These are phyloP conservation scores for Neobulgaria alba DNA, from an alignment of 2,329 filamentous ascomycete species.

Conservation along the genomic window DNA sequence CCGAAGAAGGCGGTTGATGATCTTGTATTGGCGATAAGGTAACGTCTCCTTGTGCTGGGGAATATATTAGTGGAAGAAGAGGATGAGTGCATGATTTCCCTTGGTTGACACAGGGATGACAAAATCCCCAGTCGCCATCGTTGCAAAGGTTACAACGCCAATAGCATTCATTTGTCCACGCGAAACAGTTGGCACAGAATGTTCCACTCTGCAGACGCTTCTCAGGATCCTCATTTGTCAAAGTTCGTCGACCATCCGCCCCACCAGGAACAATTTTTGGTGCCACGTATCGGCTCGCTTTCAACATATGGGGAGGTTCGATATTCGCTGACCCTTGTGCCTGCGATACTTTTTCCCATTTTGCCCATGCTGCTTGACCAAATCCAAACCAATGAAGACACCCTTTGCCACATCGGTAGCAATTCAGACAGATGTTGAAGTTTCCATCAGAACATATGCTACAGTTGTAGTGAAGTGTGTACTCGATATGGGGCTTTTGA, in stretches of 20 bases:
- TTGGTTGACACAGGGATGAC: conserved; percentile 77
- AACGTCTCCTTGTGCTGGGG: conserved; percentile 30
- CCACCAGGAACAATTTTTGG: conserved; percentile 42
- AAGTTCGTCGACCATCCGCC: conserved; percentile 45
- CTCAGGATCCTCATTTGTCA: conserved; percentile 59
- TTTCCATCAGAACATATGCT: conserved; percentile 56
- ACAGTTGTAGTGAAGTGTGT: conserved; percentile 82
- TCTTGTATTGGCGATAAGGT: conserved; percentile 31
- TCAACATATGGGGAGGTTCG: conserved; percentile 49
- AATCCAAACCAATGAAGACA: conserved; percentile 89
- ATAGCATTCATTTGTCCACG: conserved; percentile 72
- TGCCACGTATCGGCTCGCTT: conserved; percentile 45
- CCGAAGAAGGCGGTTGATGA: conserved; percentile 37
- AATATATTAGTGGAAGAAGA: conserved; percentile 66
- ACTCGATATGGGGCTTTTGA: conserved; percentile 63
- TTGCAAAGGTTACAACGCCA: conserved; percentile 88
- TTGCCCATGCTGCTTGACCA: conserved; percentile 59
- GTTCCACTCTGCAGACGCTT: conserved; percentile 66
- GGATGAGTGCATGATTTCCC: conserved; percentile 75
- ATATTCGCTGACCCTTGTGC: conserved; percentile 14
- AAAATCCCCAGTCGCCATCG: conserved; percentile 91
- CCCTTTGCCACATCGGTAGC: conserved; percentile 68
- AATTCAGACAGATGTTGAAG: conserved; percentile 73
- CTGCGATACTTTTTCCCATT: conserved; percentile 43
- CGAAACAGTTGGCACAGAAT: conserved; percentile 71